These are phyloP conservation scores for Penicillium maclennaniae DNA, from an alignment of 495 filamentous ascomycete species.

Conservation along the genomic window DNA sequence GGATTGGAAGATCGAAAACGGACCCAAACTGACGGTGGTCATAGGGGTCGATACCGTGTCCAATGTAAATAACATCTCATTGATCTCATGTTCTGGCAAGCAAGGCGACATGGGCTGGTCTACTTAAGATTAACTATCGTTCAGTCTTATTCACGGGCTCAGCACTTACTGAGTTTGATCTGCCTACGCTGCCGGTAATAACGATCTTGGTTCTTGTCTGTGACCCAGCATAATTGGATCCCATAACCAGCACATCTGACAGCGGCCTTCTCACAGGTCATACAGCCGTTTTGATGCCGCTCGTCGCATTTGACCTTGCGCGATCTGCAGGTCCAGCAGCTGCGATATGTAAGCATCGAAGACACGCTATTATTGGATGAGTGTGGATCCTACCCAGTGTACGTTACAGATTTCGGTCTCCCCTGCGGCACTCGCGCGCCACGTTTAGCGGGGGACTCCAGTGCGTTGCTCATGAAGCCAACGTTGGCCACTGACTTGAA, in stretches of 20 bases:
- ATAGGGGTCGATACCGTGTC: background rate
- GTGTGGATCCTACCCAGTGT: slow-evolving; percentile 4
- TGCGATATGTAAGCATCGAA: background rate
- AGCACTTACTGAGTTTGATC: slow-evolving; percentile 2
- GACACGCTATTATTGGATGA: too few species aligned
- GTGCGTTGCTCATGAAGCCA: background rate
- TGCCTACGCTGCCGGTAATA: background rate
- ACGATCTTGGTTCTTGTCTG: background rate
- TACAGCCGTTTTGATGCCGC: slow-evolving; percentile 6
- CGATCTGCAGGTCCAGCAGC: slow-evolving; percentile 11
- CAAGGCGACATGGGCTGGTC: slow-evolving; percentile 4
- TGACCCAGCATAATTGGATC: slow-evolving; percentile 3
- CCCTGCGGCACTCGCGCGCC: background rate
- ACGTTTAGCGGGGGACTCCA: background rate
- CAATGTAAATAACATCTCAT: slow-evolving; percentile 1
- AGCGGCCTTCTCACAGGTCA: slow-evolving; percentile 1
- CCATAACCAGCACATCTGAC: slow-evolving; percentile 7
- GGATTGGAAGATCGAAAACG: slow-evolving; percentile 5
- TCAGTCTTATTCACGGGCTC: too few species aligned
- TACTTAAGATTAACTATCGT: background rate
- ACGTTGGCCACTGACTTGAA: too few species aligned
- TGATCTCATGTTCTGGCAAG: slow-evolving; percentile 2
- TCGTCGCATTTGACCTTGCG: slow-evolving; percentile 14
- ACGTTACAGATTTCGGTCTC: slow-evolving; percentile 6
- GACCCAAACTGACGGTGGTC: background rate